These are phyloP conservation scores for Puccinia coronata DNA, from an alignment of 1,284 basidiomycete species.

Conservation along the genomic window DNA sequence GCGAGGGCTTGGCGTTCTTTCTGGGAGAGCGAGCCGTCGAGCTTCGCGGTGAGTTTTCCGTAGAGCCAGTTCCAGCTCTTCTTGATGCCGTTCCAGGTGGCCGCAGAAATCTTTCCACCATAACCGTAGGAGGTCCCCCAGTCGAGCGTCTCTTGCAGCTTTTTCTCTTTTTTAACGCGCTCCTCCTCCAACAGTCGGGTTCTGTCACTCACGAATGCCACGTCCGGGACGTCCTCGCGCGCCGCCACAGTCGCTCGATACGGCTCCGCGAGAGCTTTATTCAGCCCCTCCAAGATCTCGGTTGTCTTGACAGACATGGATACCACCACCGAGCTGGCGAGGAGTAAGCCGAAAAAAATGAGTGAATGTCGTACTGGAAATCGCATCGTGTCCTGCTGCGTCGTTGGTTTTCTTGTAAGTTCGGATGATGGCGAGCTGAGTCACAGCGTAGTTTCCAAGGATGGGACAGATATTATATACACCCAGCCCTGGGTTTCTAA, in stretches of 20 bases:
- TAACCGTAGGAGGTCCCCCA: neutral
- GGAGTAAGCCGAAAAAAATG: neutral
- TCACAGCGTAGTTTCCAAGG: neutral
- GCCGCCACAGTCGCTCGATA: neutral
- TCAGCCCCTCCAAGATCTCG: no score
- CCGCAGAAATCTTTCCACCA: neutral
- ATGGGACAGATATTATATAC: no score
- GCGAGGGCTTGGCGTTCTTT: neutral
- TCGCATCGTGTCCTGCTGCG: neutral
- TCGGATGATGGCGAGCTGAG: neutral
- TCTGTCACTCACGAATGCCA: no score
- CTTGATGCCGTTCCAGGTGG: neutral
- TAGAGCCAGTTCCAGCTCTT: neutral
- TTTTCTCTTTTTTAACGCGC: no score
- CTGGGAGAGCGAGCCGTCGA: neutral
- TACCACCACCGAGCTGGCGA: neutral
- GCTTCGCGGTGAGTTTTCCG: neutral
- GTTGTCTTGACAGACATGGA: no score
- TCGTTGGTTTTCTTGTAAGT: neutral
- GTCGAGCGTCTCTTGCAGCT: neutral
- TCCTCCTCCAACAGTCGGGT: no score
- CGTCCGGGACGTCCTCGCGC: no score
- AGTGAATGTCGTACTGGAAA: neutral
- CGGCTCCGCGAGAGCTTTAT: no score
- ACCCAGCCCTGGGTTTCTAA: neutral